Evolutionary conservation across 768 basidiomycete species (phyloP).

Genomic region (Termitomyces eurrhizus): DNA sequence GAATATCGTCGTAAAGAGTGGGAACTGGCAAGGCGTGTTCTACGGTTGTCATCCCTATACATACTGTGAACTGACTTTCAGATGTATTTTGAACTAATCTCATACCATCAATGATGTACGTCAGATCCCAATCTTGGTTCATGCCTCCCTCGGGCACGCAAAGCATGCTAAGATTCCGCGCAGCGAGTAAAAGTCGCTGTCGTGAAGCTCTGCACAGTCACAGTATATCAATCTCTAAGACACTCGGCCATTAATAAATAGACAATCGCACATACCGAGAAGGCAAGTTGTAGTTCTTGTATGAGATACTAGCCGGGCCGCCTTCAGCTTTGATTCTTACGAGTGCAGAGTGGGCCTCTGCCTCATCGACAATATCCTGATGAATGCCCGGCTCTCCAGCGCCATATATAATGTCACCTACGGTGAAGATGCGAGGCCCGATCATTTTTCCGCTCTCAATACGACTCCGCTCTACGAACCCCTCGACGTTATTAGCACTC

Average conservation of each 20-base stretch:
- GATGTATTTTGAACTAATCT: not conserved
- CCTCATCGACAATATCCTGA: slow-evolving; percentile 58
- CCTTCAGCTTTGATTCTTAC: slow-evolving; percentile 69
- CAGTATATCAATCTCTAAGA: not conserved
- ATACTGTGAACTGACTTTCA: not conserved
- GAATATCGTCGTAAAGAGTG: slow-evolving; percentile 60
- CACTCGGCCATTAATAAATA: not conserved
- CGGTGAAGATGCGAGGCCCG: slow-evolving; percentile 72
- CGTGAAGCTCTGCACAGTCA: slow-evolving; percentile 49
- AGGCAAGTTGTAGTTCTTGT: slow-evolving; percentile 76
- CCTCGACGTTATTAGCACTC: slow-evolving; percentile 57
- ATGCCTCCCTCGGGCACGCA: slow-evolving; percentile 78
- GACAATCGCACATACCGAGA: slow-evolving; percentile 40
- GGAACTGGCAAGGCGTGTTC: slow-evolving; percentile 71
- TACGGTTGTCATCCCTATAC: slow-evolving; percentile 68
- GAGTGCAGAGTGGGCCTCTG: slow-evolving; percentile 63
- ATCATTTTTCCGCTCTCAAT: slow-evolving; percentile 65
- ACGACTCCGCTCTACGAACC: slow-evolving; percentile 62
- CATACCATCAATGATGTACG: slow-evolving; percentile 73
- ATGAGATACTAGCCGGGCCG: slow-evolving; percentile 65
- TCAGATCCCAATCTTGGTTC: slow-evolving; percentile 77
- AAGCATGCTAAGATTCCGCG: slow-evolving; percentile 60
- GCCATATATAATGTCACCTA: slow-evolving; percentile 63
- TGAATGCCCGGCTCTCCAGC: slow-evolving; percentile 42
- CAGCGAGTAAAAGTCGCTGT: slow-evolving; percentile 59